Percentiles rank a stretch among this genome's conserved stretches.
Conservation (phyloP, 2,329 filamentous ascomycete genomes). For the Colletotrichum sp. region DNA sequence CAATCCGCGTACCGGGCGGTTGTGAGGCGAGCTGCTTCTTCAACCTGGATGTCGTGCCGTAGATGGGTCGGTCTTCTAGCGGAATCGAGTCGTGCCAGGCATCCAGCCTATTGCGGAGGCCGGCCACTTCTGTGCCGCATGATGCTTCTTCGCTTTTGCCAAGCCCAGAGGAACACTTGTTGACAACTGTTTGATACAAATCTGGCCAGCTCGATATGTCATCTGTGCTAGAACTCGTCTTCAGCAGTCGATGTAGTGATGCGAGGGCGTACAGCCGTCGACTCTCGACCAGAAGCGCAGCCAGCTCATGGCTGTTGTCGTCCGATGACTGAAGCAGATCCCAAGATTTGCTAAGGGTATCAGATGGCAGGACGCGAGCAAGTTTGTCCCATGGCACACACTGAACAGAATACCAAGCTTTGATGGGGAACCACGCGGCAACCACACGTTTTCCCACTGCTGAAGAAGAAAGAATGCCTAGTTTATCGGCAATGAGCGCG, state of each 20-base stretch:
- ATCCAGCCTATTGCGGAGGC: neutral
- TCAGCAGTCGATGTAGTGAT: neutral
- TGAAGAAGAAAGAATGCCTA: neutral
- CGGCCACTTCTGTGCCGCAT: neutral
- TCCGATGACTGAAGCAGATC: neutral
- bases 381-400: neutral
- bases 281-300: neutral
- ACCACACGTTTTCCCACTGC: fast-evolving
- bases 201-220: neutral
- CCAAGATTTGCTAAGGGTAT: neutral
- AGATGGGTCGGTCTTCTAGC: neutral
- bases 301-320: neutral
- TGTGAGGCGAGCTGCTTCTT: neutral
- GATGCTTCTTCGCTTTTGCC: neutral
- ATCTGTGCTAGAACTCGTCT: neutral
- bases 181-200: neutral
- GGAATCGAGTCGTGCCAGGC: neutral
- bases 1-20: fast-evolving
- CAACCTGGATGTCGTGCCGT: neutral
- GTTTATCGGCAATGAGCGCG: neutral
- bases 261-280: neutral
- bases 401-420: neutral
- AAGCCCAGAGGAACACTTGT: neutral
- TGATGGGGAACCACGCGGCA: neutral
- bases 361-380: neutral